A percentile compares a stretch with the other conserved stretches of the same genome.
Conservation (phyloP, 2,329 filamentous ascomycete genomes). For the Trichoderma lentiforme region DNA sequence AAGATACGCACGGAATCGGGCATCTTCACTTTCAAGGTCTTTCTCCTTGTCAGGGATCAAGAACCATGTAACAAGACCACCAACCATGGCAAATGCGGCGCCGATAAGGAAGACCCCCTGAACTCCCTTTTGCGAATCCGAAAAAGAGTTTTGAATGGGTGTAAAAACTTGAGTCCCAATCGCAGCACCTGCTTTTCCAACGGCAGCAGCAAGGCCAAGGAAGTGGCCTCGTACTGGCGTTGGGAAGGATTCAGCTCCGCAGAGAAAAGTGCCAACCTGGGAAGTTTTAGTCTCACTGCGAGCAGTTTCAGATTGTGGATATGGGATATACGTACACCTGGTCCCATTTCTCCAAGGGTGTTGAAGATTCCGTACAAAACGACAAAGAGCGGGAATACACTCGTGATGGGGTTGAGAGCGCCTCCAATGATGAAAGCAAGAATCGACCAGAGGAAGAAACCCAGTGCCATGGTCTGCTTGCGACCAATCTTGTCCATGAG, state of each 20-base stretch:
- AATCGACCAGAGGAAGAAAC: constrained; percentile 29
- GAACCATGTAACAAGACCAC: constrained; percentile 27
- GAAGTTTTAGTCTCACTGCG: background rate
- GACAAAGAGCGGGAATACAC: constrained; percentile 48
- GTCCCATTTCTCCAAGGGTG: constrained; percentile 26
- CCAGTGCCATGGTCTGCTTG: constrained; percentile 26
- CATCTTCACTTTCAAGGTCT: constrained; percentile 23
- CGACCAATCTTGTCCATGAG: constrained; percentile 39
- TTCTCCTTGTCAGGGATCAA: constrained; percentile 24
- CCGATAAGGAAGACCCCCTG: constrained; percentile 30
- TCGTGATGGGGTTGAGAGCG: constrained; percentile 43
- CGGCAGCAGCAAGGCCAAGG: constrained; percentile 47
- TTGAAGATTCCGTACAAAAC: constrained; percentile 51
- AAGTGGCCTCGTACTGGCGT: constrained; percentile 49
- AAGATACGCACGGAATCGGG: constrained; percentile 22
- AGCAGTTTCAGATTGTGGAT: background rate
- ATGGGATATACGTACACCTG: constrained; percentile 40
- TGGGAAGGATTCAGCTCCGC: constrained; percentile 42
- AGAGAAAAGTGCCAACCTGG: constrained; percentile 35
- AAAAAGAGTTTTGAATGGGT: constrained; percentile 23
- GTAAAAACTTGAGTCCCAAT: constrained; percentile 40
- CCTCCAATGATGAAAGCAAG: constrained; percentile 49
- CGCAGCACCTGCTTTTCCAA: constrained; percentile 51
- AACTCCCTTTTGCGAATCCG: constrained; percentile 24
- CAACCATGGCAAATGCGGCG: constrained; percentile 26